Percentiles rank a stretch among this genome's conserved stretches.
These are phyloP conservation scores for Sporothrix protearum DNA, from an alignment of 2,329 filamentous ascomycete genomes.

Conservation along the genomic window DNA sequence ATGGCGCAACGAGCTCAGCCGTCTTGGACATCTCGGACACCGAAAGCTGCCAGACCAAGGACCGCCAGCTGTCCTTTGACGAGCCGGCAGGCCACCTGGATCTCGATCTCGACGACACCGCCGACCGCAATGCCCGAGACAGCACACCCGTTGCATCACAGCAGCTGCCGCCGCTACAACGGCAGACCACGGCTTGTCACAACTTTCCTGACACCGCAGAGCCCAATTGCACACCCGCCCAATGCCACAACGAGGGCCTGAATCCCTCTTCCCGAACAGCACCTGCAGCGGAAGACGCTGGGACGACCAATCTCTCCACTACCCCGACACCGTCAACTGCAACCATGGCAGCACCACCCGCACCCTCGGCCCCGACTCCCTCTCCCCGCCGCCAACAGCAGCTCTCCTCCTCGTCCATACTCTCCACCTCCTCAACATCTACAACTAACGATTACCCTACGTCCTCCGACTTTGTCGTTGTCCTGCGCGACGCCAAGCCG, in stretches of 20 bases:
- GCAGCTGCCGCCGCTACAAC: background rate
- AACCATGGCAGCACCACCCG: background rate
- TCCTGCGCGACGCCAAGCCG: slow-evolving; percentile 23
- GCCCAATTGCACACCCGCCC: background rate
- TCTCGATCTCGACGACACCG: background rate
- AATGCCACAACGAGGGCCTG: slow-evolving; percentile 4
- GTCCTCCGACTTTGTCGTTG: slow-evolving; percentile 24
- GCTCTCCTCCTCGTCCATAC: slow-evolving; percentile 1
- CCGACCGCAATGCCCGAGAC: background rate
- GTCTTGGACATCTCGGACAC: background rate
- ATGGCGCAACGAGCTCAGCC: background rate
- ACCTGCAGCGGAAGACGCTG: background rate
- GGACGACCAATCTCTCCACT: background rate
- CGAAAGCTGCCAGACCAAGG: background rate
- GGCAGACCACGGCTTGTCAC: background rate
- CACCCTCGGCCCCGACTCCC: background rate
- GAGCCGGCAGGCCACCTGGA: slow-evolving; percentile 15
- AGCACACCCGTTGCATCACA: background rate
- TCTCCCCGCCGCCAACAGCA: slow-evolving; percentile 6
- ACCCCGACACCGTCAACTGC: background rate
- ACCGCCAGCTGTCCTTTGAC: background rate
- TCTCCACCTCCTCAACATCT: slow-evolving; percentile 19
- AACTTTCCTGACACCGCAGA: background rate
- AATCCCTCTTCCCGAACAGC: background rate
- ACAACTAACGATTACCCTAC: slow-evolving; percentile 20